Evolutionary conservation across 306 rosid genomes (phyloP).

Genomic region (Rosa lucieae): DNA sequence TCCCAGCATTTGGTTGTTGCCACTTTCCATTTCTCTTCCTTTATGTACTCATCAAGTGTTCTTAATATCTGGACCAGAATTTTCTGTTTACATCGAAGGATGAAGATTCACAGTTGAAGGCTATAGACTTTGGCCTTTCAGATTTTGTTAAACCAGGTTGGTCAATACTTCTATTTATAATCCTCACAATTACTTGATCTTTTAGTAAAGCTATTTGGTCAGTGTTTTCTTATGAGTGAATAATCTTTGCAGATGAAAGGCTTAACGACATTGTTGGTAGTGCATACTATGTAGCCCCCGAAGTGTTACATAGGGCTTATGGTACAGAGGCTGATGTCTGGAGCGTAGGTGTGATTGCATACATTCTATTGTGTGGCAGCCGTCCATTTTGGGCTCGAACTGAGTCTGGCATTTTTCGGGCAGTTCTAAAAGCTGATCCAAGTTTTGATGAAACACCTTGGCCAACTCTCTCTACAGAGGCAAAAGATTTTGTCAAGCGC

Average conservation of each 20-base stretch:
- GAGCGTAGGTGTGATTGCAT: constrained; percentile 97
- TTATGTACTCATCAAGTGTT: constrained; percentile 28
- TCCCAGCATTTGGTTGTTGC: constrained; percentile 14
- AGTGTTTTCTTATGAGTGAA: constrained; percentile 22
- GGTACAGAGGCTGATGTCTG: constrained; percentile 90
- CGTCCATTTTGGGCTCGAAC: constrained; percentile 99
- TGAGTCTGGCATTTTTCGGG: constrained; percentile 89
- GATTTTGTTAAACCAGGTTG: constrained; percentile 91
- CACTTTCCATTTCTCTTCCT: constrained; percentile 13
- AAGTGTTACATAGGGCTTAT: constrained; percentile 89
- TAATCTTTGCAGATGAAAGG: constrained; percentile 71
- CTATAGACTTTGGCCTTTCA: constrained; percentile 94
- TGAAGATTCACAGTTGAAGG: constrained; percentile 87
- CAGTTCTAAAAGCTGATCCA: constrained; percentile 89
- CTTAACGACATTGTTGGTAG: constrained; percentile 96
- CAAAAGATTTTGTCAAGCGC: constrained; percentile 80
- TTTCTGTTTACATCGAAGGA: constrained; percentile 75
- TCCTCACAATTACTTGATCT: not conserved
- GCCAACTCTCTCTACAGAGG: constrained; percentile 82
- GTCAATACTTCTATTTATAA: constrained; percentile 5
- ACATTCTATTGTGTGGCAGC: constrained; percentile 88
- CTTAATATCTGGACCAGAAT: constrained; percentile 61
- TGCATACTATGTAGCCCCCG: constrained; percentile 98
- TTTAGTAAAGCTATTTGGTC: constrained; percentile 2
- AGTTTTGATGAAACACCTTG: constrained; percentile 88